Evolutionary conservation across 495 filamentous ascomycete species (phyloP).

Genomic region (Penicillium parvum): DNA sequence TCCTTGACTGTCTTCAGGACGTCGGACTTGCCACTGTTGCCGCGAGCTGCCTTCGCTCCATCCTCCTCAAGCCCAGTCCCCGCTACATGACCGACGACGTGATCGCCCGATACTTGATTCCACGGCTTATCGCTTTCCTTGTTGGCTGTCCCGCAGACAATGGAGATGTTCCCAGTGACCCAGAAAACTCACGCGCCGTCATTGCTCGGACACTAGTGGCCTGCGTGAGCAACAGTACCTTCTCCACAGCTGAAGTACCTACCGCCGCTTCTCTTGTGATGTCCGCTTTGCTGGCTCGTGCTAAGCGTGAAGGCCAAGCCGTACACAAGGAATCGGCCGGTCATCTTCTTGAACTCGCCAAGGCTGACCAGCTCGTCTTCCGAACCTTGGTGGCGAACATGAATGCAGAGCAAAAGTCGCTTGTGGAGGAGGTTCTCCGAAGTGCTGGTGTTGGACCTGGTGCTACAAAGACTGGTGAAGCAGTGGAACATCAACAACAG

Average conservation of each 20-base stretch:
- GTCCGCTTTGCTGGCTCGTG: conserved; percentile 73
- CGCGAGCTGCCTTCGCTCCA: conserved; percentile 77
- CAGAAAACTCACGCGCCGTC: conserved; percentile 64
- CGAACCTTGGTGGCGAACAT: conserved; percentile 68
- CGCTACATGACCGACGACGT: conserved; percentile 66
- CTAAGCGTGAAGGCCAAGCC: conserved; percentile 44
- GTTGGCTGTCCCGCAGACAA: conserved; percentile 54
- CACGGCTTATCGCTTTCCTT: conserved; percentile 71
- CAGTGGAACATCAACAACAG: conserved; percentile 38
- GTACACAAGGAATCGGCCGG: conserved; percentile 66
- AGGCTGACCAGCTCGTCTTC: conserved; percentile 67
- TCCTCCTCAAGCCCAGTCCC: conserved; percentile 64
- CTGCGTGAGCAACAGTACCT: conserved; percentile 54
- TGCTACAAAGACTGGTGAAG: conserved; percentile 19
- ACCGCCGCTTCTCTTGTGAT: conserved; percentile 69
- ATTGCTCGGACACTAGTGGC: conserved; percentile 68
- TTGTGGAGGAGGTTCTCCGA: conserved; percentile 79
- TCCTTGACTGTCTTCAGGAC: conserved; percentile 81
- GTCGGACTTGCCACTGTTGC: conserved; percentile 78
- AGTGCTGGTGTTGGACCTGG: conserved; percentile 45
- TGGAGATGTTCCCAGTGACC: conserved; percentile 55
- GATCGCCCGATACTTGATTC: conserved; percentile 68
- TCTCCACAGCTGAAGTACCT: conserved; percentile 45
- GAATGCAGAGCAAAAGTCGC: conserved; percentile 62
- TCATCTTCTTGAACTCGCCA: conserved; percentile 76